These are phyloP conservation scores for Aureobasidium pullulans DNA, from an alignment of 2,329 filamentous ascomycete genomes.

Conservation along the genomic window DNA sequence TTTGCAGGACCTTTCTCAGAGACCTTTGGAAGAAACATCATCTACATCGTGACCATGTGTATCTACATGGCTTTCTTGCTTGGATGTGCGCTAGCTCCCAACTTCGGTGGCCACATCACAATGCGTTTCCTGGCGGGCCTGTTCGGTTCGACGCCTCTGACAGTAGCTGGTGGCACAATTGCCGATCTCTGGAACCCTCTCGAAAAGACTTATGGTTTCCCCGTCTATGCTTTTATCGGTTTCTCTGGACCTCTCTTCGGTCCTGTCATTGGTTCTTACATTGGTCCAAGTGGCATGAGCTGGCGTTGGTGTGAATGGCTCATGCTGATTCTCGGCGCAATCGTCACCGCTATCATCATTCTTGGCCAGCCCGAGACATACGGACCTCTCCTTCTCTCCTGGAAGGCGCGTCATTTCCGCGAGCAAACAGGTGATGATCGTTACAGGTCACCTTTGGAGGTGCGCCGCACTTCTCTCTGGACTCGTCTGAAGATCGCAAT, in stretches of 20 bases:
- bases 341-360: slow-evolving; percentile 25
- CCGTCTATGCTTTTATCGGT: slow-evolving; percentile 18
- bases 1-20: slow-evolving; percentile 34
- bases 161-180: slow-evolving; percentile 21
- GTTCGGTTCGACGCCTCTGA: slow-evolving; percentile 19
- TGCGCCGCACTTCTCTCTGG: slow-evolving; percentile 15
- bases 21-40: slow-evolving; percentile 27
- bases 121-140: slow-evolving; percentile 24
- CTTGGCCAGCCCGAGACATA: slow-evolving; percentile 47
- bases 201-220: slow-evolving; percentile 20
- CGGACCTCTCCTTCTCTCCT: slow-evolving; percentile 31
- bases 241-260: slow-evolving; percentile 17
- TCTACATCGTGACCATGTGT: slow-evolving; percentile 20
- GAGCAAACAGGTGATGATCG: slow-evolving; percentile 21
- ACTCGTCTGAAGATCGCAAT: slow-evolving; percentile 18
- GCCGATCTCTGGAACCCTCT: slow-evolving; percentile 23
- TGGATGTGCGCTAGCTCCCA: slow-evolving; percentile 16
- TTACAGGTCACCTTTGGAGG: slow-evolving; percentile 20
- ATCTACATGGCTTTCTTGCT: slow-evolving; percentile 15
- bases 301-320: slow-evolving; percentile 38
- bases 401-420: slow-evolving; percentile 30
- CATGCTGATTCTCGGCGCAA: slow-evolving; percentile 26
- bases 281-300: slow-evolving; percentile 16
- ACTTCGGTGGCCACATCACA: slow-evolving; percentile 21
- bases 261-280: slow-evolving; percentile 19